Percentiles rank a stretch among this genome's conserved stretches.
Conservation (phyloP, 306 rosid species). For the Betula pendula region DNA sequence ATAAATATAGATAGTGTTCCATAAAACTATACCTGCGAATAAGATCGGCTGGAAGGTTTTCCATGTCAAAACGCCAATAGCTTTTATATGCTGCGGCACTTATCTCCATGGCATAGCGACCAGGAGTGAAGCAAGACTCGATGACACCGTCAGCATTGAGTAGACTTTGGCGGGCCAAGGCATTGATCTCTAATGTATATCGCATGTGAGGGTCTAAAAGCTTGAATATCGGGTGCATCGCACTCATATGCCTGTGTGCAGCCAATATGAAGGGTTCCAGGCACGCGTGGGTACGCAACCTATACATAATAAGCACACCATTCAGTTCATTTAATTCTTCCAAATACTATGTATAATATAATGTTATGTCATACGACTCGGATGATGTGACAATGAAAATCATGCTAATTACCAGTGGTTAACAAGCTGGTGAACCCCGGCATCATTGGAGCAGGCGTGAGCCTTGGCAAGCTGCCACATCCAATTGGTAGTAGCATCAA, state of each 20-base stretch:
- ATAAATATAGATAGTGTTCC: background rate
- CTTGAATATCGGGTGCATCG: conserved; percentile 88
- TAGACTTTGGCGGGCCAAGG: conserved; percentile 68
- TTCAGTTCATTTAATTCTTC: too few relatives aligned
- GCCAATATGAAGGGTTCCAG: conserved; percentile 83
- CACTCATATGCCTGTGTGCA: conserved; percentile 87
- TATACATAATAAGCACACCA: conserved; percentile 8
- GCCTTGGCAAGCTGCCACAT: conserved; percentile 93
- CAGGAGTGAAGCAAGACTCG: conserved; percentile 89
- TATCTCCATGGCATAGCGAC: conserved; percentile 79
- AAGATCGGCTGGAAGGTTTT: conserved; percentile 85
- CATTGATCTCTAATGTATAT: conserved; percentile 85
- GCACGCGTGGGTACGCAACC: conserved; percentile 85
- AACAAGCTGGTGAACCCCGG: conserved; percentile 92
- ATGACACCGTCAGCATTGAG: conserved; percentile 72
- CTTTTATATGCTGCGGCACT: conserved; percentile 81
- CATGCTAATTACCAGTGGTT: conserved; percentile 80
- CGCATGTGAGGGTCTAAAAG: conserved; percentile 96
- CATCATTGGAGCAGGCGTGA: conserved; percentile 84
- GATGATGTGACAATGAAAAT: too few relatives aligned
- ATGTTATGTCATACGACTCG: too few relatives aligned
- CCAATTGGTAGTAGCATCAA: conserved; percentile 85
- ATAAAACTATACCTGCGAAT: conserved; percentile 51
- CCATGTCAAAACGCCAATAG: conserved; percentile 84
- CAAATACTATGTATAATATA: too few relatives aligned